Conservation (phyloP, 2,329 filamentous ascomycete genomes). For the Tolypocladium ophioglossoides region DNA sequence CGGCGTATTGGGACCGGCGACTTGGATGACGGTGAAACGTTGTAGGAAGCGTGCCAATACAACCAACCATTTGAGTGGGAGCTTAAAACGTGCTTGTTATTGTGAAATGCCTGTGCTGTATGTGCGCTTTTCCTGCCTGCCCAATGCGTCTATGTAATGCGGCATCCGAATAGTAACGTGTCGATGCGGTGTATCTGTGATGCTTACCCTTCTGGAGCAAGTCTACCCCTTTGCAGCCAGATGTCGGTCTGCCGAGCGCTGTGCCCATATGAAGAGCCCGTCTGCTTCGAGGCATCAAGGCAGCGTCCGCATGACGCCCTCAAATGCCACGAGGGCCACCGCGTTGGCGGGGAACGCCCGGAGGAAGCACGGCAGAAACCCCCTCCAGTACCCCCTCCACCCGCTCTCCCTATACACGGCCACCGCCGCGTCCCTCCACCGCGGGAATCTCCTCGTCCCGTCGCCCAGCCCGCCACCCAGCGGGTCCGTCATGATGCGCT, state of each 20-base stretch:
- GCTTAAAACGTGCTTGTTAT: background rate
- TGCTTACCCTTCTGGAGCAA: background rate
- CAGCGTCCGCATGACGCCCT: slow-evolving; percentile 70
- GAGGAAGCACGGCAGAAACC: slow-evolving; percentile 88
- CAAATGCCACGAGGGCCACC: slow-evolving; percentile 85
- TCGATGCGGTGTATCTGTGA: background rate
- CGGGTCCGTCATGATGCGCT: slow-evolving; percentile 93
- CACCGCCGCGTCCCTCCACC: slow-evolving; percentile 71
- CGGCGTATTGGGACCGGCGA: background rate
- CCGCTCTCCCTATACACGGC: slow-evolving; percentile 70
- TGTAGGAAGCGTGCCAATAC: background rate
- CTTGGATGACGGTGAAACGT: background rate
- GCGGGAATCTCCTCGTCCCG: slow-evolving; percentile 55
- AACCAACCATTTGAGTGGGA: background rate
- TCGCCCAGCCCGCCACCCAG: slow-evolving; percentile 61
- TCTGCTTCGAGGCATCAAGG: slow-evolving; percentile 23
- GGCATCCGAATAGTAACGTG: too few relatives aligned
- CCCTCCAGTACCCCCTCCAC: slow-evolving; percentile 77
- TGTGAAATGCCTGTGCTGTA: background rate
- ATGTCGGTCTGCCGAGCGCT: background rate
- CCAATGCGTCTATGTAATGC: background rate
- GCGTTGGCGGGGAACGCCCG: slow-evolving; percentile 94
- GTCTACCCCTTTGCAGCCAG: background rate
- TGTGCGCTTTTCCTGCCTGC: background rate
- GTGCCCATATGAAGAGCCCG: background rate